A percentile compares a stretch with the other conserved stretches of the same genome.
phyloP scores from a whole-genome alignment of 495 filamentous ascomycete genomes.

The Patellaria atrata region DNA sequence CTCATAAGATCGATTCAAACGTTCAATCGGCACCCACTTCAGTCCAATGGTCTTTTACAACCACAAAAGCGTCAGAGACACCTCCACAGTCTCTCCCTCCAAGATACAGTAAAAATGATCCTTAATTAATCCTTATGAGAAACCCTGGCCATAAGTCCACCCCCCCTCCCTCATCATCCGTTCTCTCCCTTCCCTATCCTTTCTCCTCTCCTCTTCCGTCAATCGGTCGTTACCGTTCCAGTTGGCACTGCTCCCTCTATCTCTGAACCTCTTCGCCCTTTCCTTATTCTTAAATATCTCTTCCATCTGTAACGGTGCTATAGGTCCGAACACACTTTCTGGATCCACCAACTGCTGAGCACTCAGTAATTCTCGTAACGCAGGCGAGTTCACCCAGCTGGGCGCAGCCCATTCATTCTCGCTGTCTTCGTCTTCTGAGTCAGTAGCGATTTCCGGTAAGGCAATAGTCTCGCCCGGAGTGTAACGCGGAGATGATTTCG shows the following conservation, averaged over 20 bases:
- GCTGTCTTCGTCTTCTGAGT: conserved; percentile 69
- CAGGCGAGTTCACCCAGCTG: conserved; percentile 73
- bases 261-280: conserved; percentile 68
- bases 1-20: too few relatives aligned
- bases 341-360: conserved; percentile 74
- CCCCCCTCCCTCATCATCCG: conserved; percentile 69
- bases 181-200: conserved; percentile 67
- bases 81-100: too few relatives aligned
- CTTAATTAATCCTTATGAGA: too few relatives aligned
- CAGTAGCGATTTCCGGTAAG: conserved; percentile 77
- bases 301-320: conserved; percentile 77
- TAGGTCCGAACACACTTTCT: conserved; percentile 77
- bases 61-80: too few relatives aligned
- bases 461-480: conserved; percentile 68
- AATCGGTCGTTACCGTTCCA: conserved; percentile 79
- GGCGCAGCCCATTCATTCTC: conserved; percentile 48
- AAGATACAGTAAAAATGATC: too few relatives aligned
- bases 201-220: conserved; percentile 74
- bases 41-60: too few relatives aligned
- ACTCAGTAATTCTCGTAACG: conserved; percentile 51
- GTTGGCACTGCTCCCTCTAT: conserved; percentile 81
- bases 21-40: too few relatives aligned
- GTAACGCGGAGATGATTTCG: conserved; percentile 61
- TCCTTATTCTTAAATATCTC: conserved; percentile 85
- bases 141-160: conserved; percentile 50